Base-by-base conservation (phyloP, 495 filamentous ascomycete genomes). In the Penicillium coffeae region DNA sequence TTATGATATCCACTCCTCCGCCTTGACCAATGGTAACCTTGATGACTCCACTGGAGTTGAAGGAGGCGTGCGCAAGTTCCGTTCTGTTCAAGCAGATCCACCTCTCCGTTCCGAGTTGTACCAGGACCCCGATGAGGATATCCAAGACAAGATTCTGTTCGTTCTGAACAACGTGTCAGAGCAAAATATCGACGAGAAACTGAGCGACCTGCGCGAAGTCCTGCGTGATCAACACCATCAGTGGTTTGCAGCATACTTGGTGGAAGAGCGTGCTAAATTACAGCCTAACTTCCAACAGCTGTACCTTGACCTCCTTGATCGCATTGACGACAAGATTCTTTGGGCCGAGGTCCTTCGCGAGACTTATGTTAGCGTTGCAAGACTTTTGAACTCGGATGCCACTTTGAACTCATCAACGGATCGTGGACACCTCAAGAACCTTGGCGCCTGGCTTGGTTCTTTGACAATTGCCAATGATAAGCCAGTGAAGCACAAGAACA, bases 221-320 rank as follows among this genome's bases (percentile, higher is more conserved):
- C 60, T 97, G 42, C 79, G 89, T 35, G 82, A 87, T 44, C 79
- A 83, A 47, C 85, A 95, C 60, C 86, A 92, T 57, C 88, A 93
- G 62, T 99, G 93, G 93, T 97, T 99, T 56, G 93, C 93, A 8
- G 81, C 80, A 14, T 94, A 96, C 62, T 71, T 99, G n/a, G 93
- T 99, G 9, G 91, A 96, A 58, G 87, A 95, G 63, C 89, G 92
- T 12, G 94, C 93, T 9, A 97, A 95, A 69, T 78, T 93, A 71
- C 90, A 99, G 60, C 90, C 91, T 3, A 99, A 97, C 59, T 95
- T 89, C 63, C 93, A 99, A 48, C 73, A 85, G 22, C 81, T 97
- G 4, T 99, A 97, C 63, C 79, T 97, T 22, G 87, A 94, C 50
- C 78, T 99, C 18, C 78, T 99, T 36, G 84, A 86, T 37, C 83